phyloP scores from a whole-genome alignment of 2,329 filamentous ascomycete species.

The Pseudogymnoascus sp. region DNA sequence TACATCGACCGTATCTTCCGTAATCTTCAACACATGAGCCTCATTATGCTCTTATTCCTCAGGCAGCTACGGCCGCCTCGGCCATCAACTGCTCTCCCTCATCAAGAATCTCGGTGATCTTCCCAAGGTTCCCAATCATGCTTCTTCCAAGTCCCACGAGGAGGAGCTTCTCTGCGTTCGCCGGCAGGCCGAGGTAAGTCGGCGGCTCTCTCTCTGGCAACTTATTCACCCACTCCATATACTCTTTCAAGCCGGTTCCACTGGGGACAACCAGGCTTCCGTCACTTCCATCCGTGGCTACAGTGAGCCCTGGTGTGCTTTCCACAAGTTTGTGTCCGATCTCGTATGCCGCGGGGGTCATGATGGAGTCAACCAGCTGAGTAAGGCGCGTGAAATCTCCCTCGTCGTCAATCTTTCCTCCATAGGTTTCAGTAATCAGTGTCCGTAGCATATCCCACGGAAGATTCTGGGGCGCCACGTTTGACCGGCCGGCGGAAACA shows the following conservation, averaged over 20 bases:
- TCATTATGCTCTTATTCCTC: background rate
- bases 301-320: constrained; percentile 30
- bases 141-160: constrained; percentile 80
- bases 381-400: constrained; percentile 70
- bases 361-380: constrained; percentile 65
- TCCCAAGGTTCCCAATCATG: constrained; percentile 76
- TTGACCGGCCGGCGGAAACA: constrained; percentile 76
- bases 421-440: constrained; percentile 88
- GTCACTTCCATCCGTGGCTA: constrained; percentile 34
- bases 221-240: constrained; percentile 83
- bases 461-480: constrained; percentile 86
- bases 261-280: constrained; percentile 66
- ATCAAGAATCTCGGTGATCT: constrained; percentile 80
- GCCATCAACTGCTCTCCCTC: constrained; percentile 88
- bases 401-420: constrained; percentile 93
- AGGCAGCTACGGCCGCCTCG: constrained; percentile 37
- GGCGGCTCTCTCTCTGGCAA: constrained; percentile 93
- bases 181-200: constrained; percentile 86
- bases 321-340: constrained; percentile 85
- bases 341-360: constrained; percentile 86
- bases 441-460: constrained; percentile 95
- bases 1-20: background rate
- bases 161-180: constrained; percentile 92
- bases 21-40: constrained; percentile 6
- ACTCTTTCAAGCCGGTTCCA: constrained; percentile 76